Evolutionary conservation across 495 filamentous ascomycete species (phyloP).

Genomic region (Penicillium coffeae): DNA sequence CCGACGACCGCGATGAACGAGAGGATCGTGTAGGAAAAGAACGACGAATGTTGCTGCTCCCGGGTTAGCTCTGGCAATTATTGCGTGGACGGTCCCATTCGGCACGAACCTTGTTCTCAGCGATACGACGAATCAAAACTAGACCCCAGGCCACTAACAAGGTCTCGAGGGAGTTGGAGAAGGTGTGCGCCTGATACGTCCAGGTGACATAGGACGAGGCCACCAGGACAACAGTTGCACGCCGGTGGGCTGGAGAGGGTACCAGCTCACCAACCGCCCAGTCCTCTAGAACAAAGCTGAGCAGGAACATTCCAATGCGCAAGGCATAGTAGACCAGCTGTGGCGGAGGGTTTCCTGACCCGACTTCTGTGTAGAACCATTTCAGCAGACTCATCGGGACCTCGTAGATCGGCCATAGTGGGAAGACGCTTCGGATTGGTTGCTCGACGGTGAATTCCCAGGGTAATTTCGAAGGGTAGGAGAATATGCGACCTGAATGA

Average conservation of each 20-base stretch:
- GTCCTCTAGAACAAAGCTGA: constrained; percentile 95
- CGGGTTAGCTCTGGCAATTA: constrained; percentile 7
- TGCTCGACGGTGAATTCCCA: constrained; percentile 90
- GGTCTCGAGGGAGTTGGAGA: constrained; percentile 96
- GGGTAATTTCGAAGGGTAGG: constrained; percentile 76
- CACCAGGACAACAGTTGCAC: constrained; percentile 69
- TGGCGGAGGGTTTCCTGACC: constrained; percentile 53
- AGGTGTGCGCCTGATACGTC: constrained; percentile 98
- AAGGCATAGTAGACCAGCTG: constrained; percentile 83
- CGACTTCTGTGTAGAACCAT: constrained; percentile 73
- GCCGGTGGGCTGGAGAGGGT: constrained; percentile 66
- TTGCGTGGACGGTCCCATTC: constrained; percentile 4
- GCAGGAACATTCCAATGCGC: constrained; percentile 81
- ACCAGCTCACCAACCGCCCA: constrained; percentile 94
- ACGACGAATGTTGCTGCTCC: constrained; percentile 63
- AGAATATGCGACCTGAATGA: constrained; percentile 77
- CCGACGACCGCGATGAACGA: constrained; percentile 80
- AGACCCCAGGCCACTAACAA: constrained; percentile 86
- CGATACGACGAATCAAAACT: constrained; percentile 82
- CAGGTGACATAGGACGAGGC: constrained; percentile 97
- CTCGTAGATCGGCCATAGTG: constrained; percentile 91
- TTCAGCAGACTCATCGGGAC: constrained; percentile 85
- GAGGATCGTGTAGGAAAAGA: constrained; percentile 69
- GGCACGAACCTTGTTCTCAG: constrained; percentile 62
- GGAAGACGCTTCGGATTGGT: constrained; percentile 92